These are phyloP conservation scores for Fusarium caatingaense DNA, from an alignment of 2,329 filamentous ascomycete species.

Conservation along the genomic window DNA sequence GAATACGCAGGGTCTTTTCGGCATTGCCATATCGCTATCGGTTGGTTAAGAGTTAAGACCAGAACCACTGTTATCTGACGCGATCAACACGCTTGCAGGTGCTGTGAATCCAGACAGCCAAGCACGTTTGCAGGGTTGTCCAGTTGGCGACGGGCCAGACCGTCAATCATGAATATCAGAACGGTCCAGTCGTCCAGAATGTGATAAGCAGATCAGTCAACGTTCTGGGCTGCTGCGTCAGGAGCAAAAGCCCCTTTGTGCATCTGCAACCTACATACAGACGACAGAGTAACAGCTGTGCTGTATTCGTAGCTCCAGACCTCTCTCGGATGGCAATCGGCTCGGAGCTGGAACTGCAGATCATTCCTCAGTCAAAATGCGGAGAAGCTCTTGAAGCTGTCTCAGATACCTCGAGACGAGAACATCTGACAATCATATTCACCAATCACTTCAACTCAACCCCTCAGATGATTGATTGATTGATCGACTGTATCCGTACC, in stretches of 20 bases:
- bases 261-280: conserved; percentile 2
- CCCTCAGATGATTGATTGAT: conserved; percentile 7
- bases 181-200: conserved; percentile 2
- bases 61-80: conserved; percentile 26
- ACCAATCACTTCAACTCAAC: conserved; percentile 16
- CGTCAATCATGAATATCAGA: conserved; percentile 25
- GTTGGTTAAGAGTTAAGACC: conserved; percentile 9
- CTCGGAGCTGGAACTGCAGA: conserved; percentile 25
- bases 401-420: conserved; percentile 24
- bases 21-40: conserved; percentile 10
- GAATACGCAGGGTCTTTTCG: conserved; percentile 28
- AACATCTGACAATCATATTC: conserved; percentile 9
- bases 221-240: conserved; percentile 22
- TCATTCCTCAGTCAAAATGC: conserved; percentile 30
- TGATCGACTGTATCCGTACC: conserved; percentile 2
- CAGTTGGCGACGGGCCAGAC: conserved; percentile 23
- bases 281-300: neutral
- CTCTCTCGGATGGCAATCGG: conserved; percentile 1
- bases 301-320: conserved; percentile 12
- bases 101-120: conserved; percentile 23
- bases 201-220: conserved; percentile 27
- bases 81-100: conserved; percentile 23
- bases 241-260: conserved; percentile 13
- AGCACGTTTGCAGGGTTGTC: conserved; percentile 10
- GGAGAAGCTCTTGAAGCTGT: conserved; percentile 35